These are phyloP conservation scores for Volutella citrinella DNA, from an alignment of 2,329 filamentous ascomycete genomes.

Conservation along the genomic window DNA sequence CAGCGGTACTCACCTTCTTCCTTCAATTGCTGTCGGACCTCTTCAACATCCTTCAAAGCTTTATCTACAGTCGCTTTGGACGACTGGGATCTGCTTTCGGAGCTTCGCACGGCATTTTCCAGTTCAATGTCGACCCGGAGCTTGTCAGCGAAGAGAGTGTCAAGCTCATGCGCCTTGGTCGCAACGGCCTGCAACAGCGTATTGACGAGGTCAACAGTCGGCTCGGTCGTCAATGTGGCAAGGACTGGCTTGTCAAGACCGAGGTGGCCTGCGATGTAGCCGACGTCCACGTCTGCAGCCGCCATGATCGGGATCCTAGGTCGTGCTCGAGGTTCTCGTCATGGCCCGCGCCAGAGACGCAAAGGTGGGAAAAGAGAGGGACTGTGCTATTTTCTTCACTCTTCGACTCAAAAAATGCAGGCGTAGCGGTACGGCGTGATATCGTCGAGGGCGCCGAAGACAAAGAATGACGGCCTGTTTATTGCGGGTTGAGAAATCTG, in stretches of 20 bases:
- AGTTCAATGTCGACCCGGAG: constrained; percentile 87
- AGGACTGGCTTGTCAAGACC: constrained; percentile 65
- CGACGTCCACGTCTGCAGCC: constrained; percentile 58
- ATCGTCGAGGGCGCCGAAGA: constrained; percentile 5
- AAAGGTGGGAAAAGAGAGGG: no score
- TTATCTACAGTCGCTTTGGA: constrained; percentile 82
- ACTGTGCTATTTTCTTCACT: no score
- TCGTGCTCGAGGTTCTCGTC: constrained; percentile 22
- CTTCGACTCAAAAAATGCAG: constrained; percentile 2
- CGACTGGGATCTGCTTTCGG: constrained; percentile 77
- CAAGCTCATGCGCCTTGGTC: constrained; percentile 76
- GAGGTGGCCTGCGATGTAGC: constrained; percentile 71
- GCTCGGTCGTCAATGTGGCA: constrained; percentile 58
- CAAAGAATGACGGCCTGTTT: constrained; percentile 16
- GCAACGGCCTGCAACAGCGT: constrained; percentile 72
- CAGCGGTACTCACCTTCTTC: constrained; percentile 64
- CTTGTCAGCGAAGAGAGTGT: constrained; percentile 82
- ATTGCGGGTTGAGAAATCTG: constrained; percentile 21
- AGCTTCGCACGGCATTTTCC: constrained; percentile 81
- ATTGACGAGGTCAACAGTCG: constrained; percentile 75
- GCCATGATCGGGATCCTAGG: constrained; percentile 36
- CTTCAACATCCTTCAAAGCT: constrained; percentile 77
- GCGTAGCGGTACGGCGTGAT: constrained; percentile 1
- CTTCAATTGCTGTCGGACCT: constrained; percentile 75
- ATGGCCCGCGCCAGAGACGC: no score